Base-by-base conservation (phyloP, 495 filamentous ascomycete genomes). In the Aspergillus sparsus region DNA sequence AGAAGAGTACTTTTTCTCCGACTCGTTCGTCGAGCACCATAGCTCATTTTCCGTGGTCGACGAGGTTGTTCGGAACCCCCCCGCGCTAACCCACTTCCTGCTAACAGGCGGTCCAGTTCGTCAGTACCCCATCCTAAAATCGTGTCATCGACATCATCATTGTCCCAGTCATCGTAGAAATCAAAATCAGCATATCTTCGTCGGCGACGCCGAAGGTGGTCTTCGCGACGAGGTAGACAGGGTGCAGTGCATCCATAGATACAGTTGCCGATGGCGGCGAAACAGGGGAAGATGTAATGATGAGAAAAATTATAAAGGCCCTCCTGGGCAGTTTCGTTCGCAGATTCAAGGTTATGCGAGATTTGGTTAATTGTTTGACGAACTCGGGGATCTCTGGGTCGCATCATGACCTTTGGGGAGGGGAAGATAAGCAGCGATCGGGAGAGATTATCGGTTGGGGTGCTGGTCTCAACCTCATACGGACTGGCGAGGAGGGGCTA, bases 161-260 rank as follows among this genome's bases (percentile, higher is more conserved):
- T 91, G 51, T 97, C 91, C 92, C 93, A 97, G 68, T 97, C 93
- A 70, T 98, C 94, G 76, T 98, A 98, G 77, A 98, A 98, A 65
- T 97, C 95, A 65, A 98, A 98, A 62, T 96, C 92, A 31, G 90
- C 87, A 41, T 85, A 75, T 9, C 87, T 88, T 62, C 87, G 77
- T 74, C 84, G 79, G 53, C 83, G 79, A 47, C 91, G 83, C 6
- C 89, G 85, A 21, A 85, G 75, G 42, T 88, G 88, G 65, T 91
- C 90, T 57, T 93, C 89, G 51, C 85, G 85, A 65, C 78, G 82
- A 13, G 89, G 86, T 31, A 92, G 80, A 71, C 92, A 96, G 1
- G 86, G 81, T 42, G 82, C 78, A 16, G 87, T 84, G 70, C 91
- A 95, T 62, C 82, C 80, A 53, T 85, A 80, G 58, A 96, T 66